Percentiles rank a stretch among this genome's conserved stretches.
phyloP scores from a whole-genome alignment of 1,139 yeast species.

The Yamadazyma buinensis region DNA sequence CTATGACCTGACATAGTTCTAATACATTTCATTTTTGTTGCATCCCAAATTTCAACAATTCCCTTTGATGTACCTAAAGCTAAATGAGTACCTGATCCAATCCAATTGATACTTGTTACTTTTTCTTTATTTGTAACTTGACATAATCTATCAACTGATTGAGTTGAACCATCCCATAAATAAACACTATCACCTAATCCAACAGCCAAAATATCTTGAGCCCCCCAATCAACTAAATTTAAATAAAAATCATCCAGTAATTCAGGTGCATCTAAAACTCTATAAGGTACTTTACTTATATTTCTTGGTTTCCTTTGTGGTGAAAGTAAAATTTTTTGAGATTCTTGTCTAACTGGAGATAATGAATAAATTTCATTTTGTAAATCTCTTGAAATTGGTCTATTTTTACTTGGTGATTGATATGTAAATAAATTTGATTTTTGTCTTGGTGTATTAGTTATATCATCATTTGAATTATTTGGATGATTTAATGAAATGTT shows the following conservation, averaged over 20 bases:
- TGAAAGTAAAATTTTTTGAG: conserved; percentile 71
- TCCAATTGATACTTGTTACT: conserved; percentile 88
- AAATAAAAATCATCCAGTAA: conserved; percentile 90
- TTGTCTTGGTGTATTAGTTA: conserved; percentile 48
- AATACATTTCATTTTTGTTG: conserved; percentile 75
- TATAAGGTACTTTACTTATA: conserved; percentile 82
- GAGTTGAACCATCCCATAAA: conserved; percentile 86
- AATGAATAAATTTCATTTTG: conserved; percentile 74
- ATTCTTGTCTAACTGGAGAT: conserved; percentile 87
- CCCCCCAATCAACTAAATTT: conserved; percentile 94
- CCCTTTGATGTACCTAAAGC: conserved; percentile 92
- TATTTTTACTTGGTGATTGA: conserved; percentile 61
- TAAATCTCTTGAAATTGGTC: conserved; percentile 58
- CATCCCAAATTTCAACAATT: conserved; percentile 93
- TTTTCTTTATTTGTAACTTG: conserved; percentile 60
- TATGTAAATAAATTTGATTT: conserved; percentile 64
- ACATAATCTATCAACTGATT: conserved; percentile 79
- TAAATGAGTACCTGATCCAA: conserved; percentile 87
- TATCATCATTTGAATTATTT: conserved; percentile 14
- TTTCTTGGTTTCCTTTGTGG: conserved; percentile 79
- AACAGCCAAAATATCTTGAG: conserved; percentile 82
- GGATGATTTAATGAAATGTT: neutral
- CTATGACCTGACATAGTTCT: conserved; percentile 92
- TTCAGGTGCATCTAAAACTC: conserved; percentile 96
- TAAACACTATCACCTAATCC: conserved; percentile 88